Conservation (phyloP, 2,329 filamentous ascomycete genomes). For the Exophiala mesophila region DNA sequence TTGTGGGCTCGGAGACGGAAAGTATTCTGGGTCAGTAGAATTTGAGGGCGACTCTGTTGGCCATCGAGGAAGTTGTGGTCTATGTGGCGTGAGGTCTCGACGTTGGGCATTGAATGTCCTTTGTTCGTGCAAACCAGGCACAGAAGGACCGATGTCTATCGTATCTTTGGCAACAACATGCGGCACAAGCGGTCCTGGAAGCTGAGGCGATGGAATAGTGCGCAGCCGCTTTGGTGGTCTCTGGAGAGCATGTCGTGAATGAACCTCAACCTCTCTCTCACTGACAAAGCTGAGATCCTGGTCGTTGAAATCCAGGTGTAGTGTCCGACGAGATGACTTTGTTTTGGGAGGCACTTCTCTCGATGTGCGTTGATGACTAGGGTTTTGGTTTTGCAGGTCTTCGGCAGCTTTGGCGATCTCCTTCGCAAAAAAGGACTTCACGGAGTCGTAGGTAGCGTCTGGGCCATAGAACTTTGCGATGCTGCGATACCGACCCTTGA, state of each 20-base stretch:
- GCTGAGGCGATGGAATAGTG: constrained; percentile 3
- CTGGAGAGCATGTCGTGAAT: constrained; percentile 7
- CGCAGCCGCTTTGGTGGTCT: constrained; percentile 14
- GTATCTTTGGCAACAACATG: no score
- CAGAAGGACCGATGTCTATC: no score
- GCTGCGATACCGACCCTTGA: constrained; percentile 14
- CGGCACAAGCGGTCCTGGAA: no score
- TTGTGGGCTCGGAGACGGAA: constrained; percentile 1
- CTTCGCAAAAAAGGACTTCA: constrained; percentile 20
- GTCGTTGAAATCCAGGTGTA: constrained; percentile 17
- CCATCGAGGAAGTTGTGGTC: background rate
- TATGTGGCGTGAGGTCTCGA: no score
- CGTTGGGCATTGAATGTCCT: no score
- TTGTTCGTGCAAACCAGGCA: no score
- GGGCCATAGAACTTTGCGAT: constrained; percentile 18
- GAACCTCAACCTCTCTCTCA: constrained; percentile 12
- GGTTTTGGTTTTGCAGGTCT: constrained; percentile 6
- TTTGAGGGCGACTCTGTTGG: background rate
- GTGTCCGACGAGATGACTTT: constrained; percentile 2
- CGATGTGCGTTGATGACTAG: constrained; percentile 4
- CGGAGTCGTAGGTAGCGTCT: constrained; percentile 13
- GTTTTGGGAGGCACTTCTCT: constrained; percentile 1
- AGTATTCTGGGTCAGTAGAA: constrained; percentile 1
- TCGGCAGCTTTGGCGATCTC: constrained; percentile 14
- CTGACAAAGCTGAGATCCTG: constrained; percentile 17